Conservation (phyloP, 257 asterid genomes). For the Plantago elongata region DNA sequence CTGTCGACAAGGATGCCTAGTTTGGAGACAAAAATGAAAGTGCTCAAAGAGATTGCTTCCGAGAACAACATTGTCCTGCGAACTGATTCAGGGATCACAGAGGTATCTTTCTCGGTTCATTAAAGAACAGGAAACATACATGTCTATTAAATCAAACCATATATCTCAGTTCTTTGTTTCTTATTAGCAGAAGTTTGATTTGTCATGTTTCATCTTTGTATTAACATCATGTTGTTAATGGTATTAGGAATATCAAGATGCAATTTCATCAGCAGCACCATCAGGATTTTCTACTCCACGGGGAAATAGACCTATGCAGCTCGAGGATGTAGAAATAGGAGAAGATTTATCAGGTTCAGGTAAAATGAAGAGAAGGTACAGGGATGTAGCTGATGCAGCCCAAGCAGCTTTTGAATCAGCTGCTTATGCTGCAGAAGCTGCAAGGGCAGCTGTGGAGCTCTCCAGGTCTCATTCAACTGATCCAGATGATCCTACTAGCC, state of each 20-base stretch:
- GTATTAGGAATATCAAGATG: slow-evolving; percentile 28
- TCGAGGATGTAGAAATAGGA: slow-evolving; percentile 18
- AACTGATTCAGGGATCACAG: slow-evolving; percentile 25
- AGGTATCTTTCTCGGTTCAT: slow-evolving; percentile 27
- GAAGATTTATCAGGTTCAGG: slow-evolving; percentile 22
- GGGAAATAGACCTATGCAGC: slow-evolving; percentile 1
- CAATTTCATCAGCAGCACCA: slow-evolving; percentile 15
- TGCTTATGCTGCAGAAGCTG: slow-evolving; percentile 86
- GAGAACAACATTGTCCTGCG: slow-evolving; percentile 59
- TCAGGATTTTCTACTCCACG: slow-evolving; percentile 15
- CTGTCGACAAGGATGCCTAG: slow-evolving; percentile 68
- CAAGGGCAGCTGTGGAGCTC: slow-evolving; percentile 78
- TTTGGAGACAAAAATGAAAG: slow-evolving; percentile 51
- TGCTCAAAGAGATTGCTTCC: slow-evolving; percentile 60
- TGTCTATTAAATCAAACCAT: too few relatives aligned
- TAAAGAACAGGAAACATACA: background rate
- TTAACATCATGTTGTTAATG: background rate
- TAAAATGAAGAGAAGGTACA: slow-evolving; percentile 43
- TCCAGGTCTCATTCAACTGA: slow-evolving; percentile 54
- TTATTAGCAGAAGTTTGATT: background rate
- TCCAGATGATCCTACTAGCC: slow-evolving; percentile 32
- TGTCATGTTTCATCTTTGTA: background rate
- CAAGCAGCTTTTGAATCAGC: slow-evolving; percentile 94
- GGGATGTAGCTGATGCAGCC: slow-evolving; percentile 86
- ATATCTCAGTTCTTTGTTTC: background rate